Conservation (phyloP, 2,329 filamentous ascomycete genomes). For the Zymoseptoria passerinii region DNA sequence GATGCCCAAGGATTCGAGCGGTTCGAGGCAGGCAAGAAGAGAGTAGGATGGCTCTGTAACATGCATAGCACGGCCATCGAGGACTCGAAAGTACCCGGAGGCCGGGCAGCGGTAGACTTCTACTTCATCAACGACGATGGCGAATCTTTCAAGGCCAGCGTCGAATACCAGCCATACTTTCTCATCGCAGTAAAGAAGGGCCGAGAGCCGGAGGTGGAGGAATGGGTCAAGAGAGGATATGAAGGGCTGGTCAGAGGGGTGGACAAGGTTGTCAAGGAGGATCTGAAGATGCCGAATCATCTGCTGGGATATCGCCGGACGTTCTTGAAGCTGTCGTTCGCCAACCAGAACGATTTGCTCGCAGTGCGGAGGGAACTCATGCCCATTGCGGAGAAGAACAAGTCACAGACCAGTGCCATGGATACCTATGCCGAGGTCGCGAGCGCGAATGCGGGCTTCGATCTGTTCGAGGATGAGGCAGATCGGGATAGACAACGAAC, state of each 20-base stretch:
- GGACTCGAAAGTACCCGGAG: constrained; percentile 74
- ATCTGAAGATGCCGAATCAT: constrained; percentile 75
- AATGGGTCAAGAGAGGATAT: constrained; percentile 74
- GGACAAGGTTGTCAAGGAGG: constrained; percentile 78
- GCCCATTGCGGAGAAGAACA: constrained; percentile 93
- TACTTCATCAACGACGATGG: constrained; percentile 92
- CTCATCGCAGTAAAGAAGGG: constrained; percentile 82
- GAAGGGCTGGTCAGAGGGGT: constrained; percentile 77
- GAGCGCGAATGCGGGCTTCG: constrained; percentile 74
- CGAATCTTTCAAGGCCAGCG: constrained; percentile 85
- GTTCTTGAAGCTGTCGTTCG: constrained; percentile 78
- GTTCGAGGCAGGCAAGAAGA: constrained; percentile 79
- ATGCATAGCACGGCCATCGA: constrained; percentile 82
- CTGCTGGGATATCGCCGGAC: constrained; percentile 81
- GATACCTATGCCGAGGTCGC: constrained; percentile 97
- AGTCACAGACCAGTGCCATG: constrained; percentile 91
- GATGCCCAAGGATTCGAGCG: constrained; percentile 89
- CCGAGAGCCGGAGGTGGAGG: constrained; percentile 86
- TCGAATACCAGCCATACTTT: constrained; percentile 97
- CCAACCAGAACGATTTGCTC: constrained; percentile 78
- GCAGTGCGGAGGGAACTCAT: constrained; percentile 75
- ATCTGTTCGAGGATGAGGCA: constrained; percentile 90
- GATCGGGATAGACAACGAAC: constrained; percentile 72
- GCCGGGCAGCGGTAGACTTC: constrained; percentile 84
- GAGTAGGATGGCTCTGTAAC: constrained; percentile 88